These are phyloP conservation scores for Pyrenopolyporus hunteri DNA, from an alignment of 495 filamentous ascomycete species.

Conservation along the genomic window DNA sequence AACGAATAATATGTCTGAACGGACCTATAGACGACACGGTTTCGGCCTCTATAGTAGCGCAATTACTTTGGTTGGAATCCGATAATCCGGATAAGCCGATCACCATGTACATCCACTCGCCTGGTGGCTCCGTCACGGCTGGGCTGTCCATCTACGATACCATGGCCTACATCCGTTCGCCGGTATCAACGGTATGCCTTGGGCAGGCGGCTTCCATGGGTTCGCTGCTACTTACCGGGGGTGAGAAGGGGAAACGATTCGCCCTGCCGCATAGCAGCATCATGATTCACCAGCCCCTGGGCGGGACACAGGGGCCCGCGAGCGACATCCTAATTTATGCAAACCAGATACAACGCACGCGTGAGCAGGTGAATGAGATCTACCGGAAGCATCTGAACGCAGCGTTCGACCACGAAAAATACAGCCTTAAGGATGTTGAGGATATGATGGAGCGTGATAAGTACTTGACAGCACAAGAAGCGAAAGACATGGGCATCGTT, in stretches of 20 bases:
- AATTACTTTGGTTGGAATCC: slow-evolving; percentile 97
- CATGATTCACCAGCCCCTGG: slow-evolving; percentile 96
- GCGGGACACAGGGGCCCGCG: slow-evolving; percentile 90
- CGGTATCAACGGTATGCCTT: slow-evolving; percentile 92
- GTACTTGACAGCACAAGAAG: slow-evolving; percentile 88
- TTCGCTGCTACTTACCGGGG: slow-evolving; percentile 83
- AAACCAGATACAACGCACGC: slow-evolving; percentile 89
- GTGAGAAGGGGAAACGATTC: slow-evolving; percentile 82
- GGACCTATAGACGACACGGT: slow-evolving; percentile 87
- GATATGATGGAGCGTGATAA: slow-evolving; percentile 95
- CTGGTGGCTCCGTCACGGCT: slow-evolving; percentile 88
- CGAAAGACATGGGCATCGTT: slow-evolving; percentile 85
- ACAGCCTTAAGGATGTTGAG: slow-evolving; percentile 78
- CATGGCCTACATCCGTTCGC: slow-evolving; percentile 94
- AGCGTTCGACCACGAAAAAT: slow-evolving; percentile 63
- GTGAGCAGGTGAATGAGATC: slow-evolving; percentile 86
- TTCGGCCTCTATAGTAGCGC: slow-evolving; percentile 90
- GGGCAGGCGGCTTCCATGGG: slow-evolving; percentile 97
- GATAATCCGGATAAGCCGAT: slow-evolving; percentile 94
- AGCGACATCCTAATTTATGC: slow-evolving; percentile 95
- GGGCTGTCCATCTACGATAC: slow-evolving; percentile 98
- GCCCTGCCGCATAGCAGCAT: slow-evolving; percentile 89
- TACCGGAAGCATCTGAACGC: slow-evolving; percentile 86
- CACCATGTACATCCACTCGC: slow-evolving; percentile 96
- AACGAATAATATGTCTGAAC: slow-evolving; percentile 95